These are phyloP conservation scores for Populus deltoides DNA, from an alignment of 345 rosid genomes.

Conservation along the genomic window DNA sequence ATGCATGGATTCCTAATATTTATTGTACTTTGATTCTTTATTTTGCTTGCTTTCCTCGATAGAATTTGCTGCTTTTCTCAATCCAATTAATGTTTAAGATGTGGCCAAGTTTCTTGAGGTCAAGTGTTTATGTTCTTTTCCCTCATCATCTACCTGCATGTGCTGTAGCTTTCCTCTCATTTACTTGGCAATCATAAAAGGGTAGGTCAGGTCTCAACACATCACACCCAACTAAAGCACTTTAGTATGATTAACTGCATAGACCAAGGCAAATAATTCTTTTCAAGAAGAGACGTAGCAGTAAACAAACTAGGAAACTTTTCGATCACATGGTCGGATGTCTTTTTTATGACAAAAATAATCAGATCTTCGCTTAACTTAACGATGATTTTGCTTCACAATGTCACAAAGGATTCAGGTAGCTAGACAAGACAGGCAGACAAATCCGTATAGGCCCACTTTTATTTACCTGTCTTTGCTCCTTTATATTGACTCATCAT, in stretches of 20 bases:
- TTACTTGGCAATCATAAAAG: neutral
- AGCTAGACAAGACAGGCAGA: neutral
- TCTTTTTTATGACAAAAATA: neutral
- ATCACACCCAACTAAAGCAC: neutral
- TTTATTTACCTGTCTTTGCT: neutral
- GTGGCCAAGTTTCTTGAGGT: neutral
- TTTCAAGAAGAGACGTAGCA: neutral
- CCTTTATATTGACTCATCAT: slow-evolving; percentile 9
- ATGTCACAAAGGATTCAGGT: neutral
- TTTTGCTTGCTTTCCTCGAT: neutral
- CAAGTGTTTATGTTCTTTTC: neutral
- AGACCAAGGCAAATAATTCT: neutral
- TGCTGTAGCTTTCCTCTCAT: neutral
- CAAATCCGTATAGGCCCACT: neutral
- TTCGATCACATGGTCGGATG: slow-evolving; percentile 8
- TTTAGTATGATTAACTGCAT: neutral
- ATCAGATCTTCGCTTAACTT: neutral
- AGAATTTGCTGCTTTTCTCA: neutral
- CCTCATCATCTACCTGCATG: neutral
- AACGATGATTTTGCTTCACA: slow-evolving; percentile 11
- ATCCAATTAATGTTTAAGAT: neutral
- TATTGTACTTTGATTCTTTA: neutral
- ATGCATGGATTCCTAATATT: neutral
- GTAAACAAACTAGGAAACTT: neutral
- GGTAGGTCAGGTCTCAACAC: slow-evolving; percentile 5